Conservation (phyloP, 2,329 filamentous ascomycete genomes). For the Tolypocladium ophioglossoides region DNA sequence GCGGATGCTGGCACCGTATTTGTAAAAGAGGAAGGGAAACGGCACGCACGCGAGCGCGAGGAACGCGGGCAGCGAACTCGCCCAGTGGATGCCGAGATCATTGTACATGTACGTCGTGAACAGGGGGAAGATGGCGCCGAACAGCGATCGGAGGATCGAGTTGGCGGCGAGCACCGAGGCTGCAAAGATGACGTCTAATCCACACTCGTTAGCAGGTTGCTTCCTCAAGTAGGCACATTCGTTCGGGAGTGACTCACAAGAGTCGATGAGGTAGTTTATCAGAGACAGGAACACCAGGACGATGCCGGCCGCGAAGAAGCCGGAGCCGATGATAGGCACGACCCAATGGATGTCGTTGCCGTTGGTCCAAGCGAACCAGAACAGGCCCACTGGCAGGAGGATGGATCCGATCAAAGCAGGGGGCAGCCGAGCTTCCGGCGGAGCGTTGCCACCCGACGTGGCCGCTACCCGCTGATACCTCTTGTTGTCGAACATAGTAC, state of each 20-base stretch:
- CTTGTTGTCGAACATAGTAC: constrained; percentile 42
- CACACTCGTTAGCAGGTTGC: constrained; percentile 6
- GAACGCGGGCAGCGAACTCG: constrained; percentile 62
- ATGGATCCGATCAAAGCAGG: constrained; percentile 49
- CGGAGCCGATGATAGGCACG: constrained; percentile 33
- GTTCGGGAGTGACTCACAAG: constrained; percentile 24
- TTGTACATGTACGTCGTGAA: constrained; percentile 54
- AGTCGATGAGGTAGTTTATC: constrained; percentile 58
- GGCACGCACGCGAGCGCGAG: constrained; percentile 61
- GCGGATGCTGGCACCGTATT: constrained; percentile 54
- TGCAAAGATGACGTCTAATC: constrained; percentile 57
- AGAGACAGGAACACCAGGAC: constrained; percentile 57
- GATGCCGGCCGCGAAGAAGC: constrained; percentile 42
- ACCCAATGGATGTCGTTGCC: constrained; percentile 45
- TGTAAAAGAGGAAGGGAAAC: constrained; percentile 67
- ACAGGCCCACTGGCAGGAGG: constrained; percentile 47
- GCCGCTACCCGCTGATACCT: constrained; percentile 36
- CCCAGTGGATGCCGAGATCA: constrained; percentile 64
- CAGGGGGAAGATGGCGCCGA: constrained; percentile 63
- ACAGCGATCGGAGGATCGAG: constrained; percentile 59
- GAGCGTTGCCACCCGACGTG: constrained; percentile 42
- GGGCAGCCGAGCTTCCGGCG: constrained; percentile 53
- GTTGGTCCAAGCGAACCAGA: constrained; percentile 59
- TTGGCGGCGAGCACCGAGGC: constrained; percentile 66
- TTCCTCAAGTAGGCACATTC: background rate